Evolutionary conservation across 495 filamentous ascomycete species (phyloP).

Genomic region (Tuber borchii): DNA sequence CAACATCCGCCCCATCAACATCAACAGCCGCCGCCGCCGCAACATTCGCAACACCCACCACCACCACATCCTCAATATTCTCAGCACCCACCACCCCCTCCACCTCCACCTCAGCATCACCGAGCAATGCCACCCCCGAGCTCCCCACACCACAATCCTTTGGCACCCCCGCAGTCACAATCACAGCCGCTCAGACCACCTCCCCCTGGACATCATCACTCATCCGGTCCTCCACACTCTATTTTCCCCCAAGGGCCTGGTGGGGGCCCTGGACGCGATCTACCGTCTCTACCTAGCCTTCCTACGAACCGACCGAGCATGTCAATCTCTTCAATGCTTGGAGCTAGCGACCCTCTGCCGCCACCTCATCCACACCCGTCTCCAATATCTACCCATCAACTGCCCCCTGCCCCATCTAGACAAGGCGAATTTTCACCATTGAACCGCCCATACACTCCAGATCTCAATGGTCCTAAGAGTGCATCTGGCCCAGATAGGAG

Average conservation of each 20-base stretch:
- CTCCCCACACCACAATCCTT: constrained; percentile 24
- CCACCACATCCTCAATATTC: not conserved
- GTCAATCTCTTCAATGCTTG: constrained; percentile 91
- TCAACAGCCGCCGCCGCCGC: constrained; percentile 9
- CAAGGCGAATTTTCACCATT: constrained; percentile 57
- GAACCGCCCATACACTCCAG: constrained; percentile 68
- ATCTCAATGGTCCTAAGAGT: constrained; percentile 49
- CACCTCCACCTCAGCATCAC: constrained; percentile 32
- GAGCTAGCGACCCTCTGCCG: constrained; percentile 52
- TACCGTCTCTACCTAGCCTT: constrained; percentile 46
- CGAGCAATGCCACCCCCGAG: constrained; percentile 39
- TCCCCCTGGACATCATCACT: constrained; percentile 46
- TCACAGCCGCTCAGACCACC: constrained; percentile 41
- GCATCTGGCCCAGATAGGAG: constrained; percentile 45
- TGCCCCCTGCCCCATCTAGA: constrained; percentile 50
- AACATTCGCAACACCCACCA: constrained; percentile 9
- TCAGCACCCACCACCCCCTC: constrained; percentile 16
- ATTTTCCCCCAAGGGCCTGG: constrained; percentile 49
- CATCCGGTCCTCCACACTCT: constrained; percentile 50
- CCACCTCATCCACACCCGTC: constrained; percentile 49
- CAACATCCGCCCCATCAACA: constrained; percentile 16
- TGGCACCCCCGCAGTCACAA: constrained; percentile 28
- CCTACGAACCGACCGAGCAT: constrained; percentile 51
- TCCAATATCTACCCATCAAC: constrained; percentile 50
- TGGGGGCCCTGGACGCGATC: constrained; percentile 51